Base-by-base conservation (phyloP, 106 monocot species). In the Chionographis japonica region DNA sequence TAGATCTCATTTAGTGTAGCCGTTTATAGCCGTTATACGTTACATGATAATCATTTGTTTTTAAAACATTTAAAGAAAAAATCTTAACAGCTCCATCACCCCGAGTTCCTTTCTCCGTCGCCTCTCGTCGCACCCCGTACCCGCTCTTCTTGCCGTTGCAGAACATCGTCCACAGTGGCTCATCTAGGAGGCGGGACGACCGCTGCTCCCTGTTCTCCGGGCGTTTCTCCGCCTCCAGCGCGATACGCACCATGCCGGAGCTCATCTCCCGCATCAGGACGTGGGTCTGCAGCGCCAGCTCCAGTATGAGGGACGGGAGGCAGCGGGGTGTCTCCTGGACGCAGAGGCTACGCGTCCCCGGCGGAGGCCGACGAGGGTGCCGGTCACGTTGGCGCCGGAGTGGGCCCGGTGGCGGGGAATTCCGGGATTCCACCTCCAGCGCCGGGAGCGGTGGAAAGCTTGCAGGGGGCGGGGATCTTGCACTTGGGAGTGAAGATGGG, bases 141-240 rank as follows among this genome's bases (percentile, higher is more conserved):
- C 88, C 92, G 35, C 57, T 63, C 79, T 70, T 85, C 77, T 77
- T 88, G 40, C 92, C 88, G 66, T 92, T 92, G 63, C 76, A 85
- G 80, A 72, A 92, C 85, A 92, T 66, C 7, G 79, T 74, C 92
- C 92, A 92, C 13, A 83, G 2, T 14, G 78, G 68, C 79, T 88
- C 88, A 8, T 88, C 80, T 12, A 85, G 66, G n/a, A n/a, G n/a
- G n/a, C 37, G 88, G 80, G 35, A 14, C 35, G 16, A 4, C 14
- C 20, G 39, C 4, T 58, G 61, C 18, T 46, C 18, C n/a, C 20
- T 2, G 19, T 72, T 51, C 40, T 52, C 59, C 8, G 65, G 66
- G 12, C 62, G 56, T 75, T 85, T 88, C 72, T 93, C 93, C 63
- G 83, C 78, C 66, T 93, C 89, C 9, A 93, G 70, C 6, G 89